Conservation (phyloP, 306 rosid genomes). For the Psophocarpus tetragonolobus region DNA sequence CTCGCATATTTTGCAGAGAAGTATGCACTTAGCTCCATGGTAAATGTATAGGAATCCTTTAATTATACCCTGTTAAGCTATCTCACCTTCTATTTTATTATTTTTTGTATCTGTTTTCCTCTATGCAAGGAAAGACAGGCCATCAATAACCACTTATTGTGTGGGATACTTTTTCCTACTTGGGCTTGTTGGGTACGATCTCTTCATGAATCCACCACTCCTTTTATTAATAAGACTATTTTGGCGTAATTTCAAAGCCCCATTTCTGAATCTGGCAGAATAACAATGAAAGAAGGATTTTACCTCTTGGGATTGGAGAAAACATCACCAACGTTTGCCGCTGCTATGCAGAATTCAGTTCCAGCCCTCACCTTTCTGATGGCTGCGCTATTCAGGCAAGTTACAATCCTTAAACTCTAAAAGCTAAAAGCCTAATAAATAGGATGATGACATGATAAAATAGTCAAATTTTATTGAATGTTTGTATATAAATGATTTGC, state of each 20-base stretch:
- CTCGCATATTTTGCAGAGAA: conserved; percentile 57
- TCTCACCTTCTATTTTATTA: conserved; percentile 14
- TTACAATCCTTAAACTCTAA: not conserved
- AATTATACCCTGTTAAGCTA: not conserved
- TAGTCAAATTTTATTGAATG: not conserved
- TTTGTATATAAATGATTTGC: not conserved
- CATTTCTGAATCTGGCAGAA: conserved; percentile 45
- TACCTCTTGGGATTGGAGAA: conserved; percentile 70
- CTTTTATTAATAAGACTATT: not conserved
- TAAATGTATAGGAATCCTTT: not conserved
- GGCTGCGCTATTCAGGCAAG: conserved; percentile 66
- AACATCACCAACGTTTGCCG: conserved; percentile 76
- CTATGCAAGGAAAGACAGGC: conserved; percentile 61
- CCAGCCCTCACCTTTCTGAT: conserved; percentile 85
- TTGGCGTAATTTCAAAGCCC: not conserved
- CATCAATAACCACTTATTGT: conserved; percentile 39
- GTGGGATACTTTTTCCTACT: conserved; percentile 58
- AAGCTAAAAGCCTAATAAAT: not conserved
- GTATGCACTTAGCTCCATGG: conserved; percentile 41
- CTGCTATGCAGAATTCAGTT: conserved; percentile 70
- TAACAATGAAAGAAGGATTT: conserved; percentile 68
- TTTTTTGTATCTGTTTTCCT: not conserved
- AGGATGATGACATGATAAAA: not conserved
- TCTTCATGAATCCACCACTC: not conserved
- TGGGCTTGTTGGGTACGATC: conserved; percentile 66